These are phyloP conservation scores for Cyclocybe cylindracea DNA, from an alignment of 768 basidiomycete species.

Conservation along the genomic window DNA sequence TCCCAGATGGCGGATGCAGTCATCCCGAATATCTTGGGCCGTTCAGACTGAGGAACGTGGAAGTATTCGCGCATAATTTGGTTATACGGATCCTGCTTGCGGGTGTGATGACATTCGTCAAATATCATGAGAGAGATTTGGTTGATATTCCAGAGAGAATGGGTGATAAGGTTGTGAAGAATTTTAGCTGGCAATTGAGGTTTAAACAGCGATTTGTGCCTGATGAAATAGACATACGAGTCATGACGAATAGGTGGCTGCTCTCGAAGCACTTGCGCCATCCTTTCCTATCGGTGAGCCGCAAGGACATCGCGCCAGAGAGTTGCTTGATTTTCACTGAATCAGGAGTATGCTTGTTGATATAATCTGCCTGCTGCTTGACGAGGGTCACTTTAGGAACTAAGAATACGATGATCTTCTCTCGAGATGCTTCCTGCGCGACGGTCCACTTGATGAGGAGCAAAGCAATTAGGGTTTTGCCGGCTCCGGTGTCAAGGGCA, in stretches of 20 bases:
- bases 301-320: constrained; percentile 70
- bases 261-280: constrained; percentile 67
- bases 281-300: constrained; percentile 61
- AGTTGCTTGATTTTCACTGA: constrained; percentile 63
- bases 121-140: constrained; percentile 73
- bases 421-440: constrained; percentile 44
- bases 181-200: constrained; percentile 62
- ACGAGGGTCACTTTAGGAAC: constrained; percentile 87
- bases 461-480: constrained; percentile 77
- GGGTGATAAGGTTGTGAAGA: constrained; percentile 76
- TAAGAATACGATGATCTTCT: constrained; percentile 75
- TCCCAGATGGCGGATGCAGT: constrained; percentile 92
- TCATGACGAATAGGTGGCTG: constrained; percentile 84
- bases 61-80: constrained; percentile 72
- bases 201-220: too few relatives aligned
- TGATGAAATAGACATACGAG: constrained; percentile 46
- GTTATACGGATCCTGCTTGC: constrained; percentile 77
- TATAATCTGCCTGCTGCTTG: constrained; percentile 75
- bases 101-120: constrained; percentile 82
- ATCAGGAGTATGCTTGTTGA: constrained; percentile 57
- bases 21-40: constrained; percentile 93
- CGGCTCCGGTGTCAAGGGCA: constrained; percentile 75
- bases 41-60: constrained; percentile 33
- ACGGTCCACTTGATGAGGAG: constrained; percentile 79
- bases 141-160: constrained; percentile 78